Percentiles rank a stretch among this genome's conserved stretches.
Conservation (phyloP, 2,329 filamentous ascomycete species). For the Pseudogymnoascus sp. region DNA sequence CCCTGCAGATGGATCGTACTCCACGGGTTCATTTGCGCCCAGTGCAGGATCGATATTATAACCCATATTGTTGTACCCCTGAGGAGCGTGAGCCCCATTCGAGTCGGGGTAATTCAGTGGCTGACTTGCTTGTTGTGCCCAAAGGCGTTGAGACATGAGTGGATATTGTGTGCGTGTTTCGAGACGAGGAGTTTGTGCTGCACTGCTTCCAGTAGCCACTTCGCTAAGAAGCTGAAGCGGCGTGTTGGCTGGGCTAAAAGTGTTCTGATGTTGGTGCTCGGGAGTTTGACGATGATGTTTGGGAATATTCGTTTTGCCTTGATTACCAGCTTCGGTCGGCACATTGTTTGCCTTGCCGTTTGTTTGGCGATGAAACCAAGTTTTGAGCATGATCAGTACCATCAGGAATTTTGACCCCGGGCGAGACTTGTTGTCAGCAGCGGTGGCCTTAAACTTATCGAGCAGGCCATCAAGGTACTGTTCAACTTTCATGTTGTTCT, state of each 20-base stretch:
- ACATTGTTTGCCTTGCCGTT: conserved; percentile 18
- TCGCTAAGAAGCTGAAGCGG: conserved; percentile 34
- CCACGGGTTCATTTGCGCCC: conserved; percentile 16
- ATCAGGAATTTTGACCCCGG: conserved; percentile 63
- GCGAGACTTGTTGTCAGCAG: conserved; percentile 54
- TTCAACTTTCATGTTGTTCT: conserved; percentile 56
- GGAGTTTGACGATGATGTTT: conserved; percentile 17
- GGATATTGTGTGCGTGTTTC: conserved; percentile 17
- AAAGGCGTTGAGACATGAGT: conserved; percentile 15
- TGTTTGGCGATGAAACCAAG: conserved; percentile 42
- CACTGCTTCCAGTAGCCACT: conserved; percentile 31
- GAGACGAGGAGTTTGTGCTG: conserved; percentile 19
- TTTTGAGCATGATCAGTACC: conserved; percentile 60
- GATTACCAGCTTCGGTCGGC: conserved; percentile 10
- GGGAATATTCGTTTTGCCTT: conserved; percentile 13
- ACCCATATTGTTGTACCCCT: conserved; percentile 1
- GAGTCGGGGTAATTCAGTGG: not conserved
- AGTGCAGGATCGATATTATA: conserved; percentile 25
- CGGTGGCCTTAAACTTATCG: conserved; percentile 56
- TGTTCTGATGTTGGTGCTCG: conserved; percentile 12
- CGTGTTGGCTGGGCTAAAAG: conserved; percentile 28
- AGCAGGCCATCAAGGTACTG: conserved; percentile 64
- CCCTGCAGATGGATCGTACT: conserved; percentile 24
- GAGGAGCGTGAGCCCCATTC: conserved; percentile 3
- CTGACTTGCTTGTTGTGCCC: conserved; percentile 10